phyloP scores from a whole-genome alignment of 345 rosid genomes.

The Brassica rapa region DNA sequence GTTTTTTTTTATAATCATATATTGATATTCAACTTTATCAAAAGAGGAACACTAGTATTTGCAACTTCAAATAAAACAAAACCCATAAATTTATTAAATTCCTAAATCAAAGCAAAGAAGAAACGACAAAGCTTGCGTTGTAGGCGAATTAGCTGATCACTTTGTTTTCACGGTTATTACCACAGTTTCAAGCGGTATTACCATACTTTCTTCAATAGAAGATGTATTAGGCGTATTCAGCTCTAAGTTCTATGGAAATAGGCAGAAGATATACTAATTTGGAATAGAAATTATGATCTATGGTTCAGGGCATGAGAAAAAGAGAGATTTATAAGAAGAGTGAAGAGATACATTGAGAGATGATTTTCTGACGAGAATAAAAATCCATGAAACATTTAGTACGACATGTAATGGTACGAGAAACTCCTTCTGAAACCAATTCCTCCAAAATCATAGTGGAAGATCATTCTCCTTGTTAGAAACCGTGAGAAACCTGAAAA shows the following conservation, averaged over 20 bases:
- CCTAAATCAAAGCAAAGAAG: conserved; percentile 79
- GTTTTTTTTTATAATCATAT: conserved; percentile 21
- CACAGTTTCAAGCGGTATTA: no score
- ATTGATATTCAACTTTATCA: conserved; percentile 82
- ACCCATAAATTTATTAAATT: conserved; percentile 56
- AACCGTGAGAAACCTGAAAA: background rate
- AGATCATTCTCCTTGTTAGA: conserved; percentile 52
- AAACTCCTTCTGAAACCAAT: conserved; percentile 68
- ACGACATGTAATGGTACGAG: conserved; percentile 84
- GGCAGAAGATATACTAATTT: no score
- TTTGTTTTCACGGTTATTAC: no score
- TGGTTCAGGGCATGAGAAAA: no score
- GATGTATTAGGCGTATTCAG: no score
- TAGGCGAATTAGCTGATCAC: background rate
- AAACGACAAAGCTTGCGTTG: conserved; percentile 46
- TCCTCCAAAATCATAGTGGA: conserved; percentile 57
- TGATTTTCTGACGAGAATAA: no score
- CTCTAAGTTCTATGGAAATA: no score
- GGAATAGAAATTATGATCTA: no score
- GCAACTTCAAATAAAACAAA: conserved; percentile 52
- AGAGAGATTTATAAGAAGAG: no score
- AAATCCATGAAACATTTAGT: conserved; percentile 64
- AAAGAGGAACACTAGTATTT: conserved; percentile 62
- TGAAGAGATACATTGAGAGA: no score
- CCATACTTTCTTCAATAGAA: no score